Conservation (phyloP, 306 rosid species). For the Cajanus cajan region DNA sequence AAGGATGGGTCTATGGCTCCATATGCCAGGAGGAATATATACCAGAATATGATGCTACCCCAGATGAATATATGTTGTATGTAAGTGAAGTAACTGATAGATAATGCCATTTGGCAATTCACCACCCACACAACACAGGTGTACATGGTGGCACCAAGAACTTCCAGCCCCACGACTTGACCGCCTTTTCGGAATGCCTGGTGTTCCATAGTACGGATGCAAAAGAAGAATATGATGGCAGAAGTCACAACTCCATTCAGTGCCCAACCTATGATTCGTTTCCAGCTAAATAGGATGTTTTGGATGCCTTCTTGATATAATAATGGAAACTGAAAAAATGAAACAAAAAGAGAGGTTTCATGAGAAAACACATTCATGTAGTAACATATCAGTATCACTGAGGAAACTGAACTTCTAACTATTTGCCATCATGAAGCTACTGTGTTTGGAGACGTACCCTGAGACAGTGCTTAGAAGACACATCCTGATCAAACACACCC, state of each 20-base stretch:
- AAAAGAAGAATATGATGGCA: constrained; percentile 71
- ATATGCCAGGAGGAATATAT: constrained; percentile 76
- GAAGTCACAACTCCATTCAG: constrained; percentile 66
- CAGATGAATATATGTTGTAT: constrained; percentile 89
- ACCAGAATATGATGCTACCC: constrained; percentile 85
- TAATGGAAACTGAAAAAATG: constrained; percentile 73
- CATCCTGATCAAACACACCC: constrained; percentile 97
- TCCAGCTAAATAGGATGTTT: constrained; percentile 88
- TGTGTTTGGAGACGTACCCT: constrained; percentile 52
- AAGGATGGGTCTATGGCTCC: constrained; percentile 71
- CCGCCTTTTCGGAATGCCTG: constrained; percentile 91
- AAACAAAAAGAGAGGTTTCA: constrained; percentile 24
- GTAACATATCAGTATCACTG: background rate
- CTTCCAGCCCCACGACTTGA: constrained; percentile 59
- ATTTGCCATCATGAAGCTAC: background rate
- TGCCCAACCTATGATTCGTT: constrained; percentile 68
- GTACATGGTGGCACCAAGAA: constrained; percentile 81
- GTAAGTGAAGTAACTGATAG: constrained; percentile 79
- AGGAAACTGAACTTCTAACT: background rate
- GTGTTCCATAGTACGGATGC: constrained; percentile 53
- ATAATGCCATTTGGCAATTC: constrained; percentile 94
- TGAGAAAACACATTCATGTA: background rate
- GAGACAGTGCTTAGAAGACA: constrained; percentile 69
- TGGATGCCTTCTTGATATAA: constrained; percentile 95
- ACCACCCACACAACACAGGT: constrained; percentile 92